These are phyloP conservation scores for Biscogniauxia mediterranea DNA, from an alignment of 2,329 filamentous ascomycete species.

Conservation along the genomic window DNA sequence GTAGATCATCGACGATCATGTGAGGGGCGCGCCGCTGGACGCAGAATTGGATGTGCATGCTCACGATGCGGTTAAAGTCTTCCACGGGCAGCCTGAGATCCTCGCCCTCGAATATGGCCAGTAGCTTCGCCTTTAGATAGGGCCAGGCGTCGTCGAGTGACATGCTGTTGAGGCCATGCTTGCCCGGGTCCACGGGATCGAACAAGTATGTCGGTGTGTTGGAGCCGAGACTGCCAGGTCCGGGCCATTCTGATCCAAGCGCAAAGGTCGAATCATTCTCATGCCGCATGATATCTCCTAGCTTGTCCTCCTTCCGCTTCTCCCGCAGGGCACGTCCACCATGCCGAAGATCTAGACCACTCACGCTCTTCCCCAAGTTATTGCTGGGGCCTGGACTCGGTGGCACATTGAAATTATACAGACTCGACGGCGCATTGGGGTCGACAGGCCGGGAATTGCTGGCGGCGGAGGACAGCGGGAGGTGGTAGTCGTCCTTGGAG, in stretches of 20 bases:
- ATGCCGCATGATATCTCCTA: conserved; percentile 41
- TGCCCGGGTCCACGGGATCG: conserved; percentile 54
- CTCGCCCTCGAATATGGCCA: conserved; percentile 79
- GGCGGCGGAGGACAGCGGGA: conserved; percentile 71
- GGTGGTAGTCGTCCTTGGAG: conserved; percentile 68
- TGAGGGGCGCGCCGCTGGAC: conserved; percentile 70
- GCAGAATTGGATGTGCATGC: conserved; percentile 74
- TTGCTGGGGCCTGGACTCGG: conserved; percentile 66
- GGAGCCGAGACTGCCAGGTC: conserved; percentile 51
- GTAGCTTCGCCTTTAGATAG: conserved; percentile 69
- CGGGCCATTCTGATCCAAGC: conserved; percentile 49
- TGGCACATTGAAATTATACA: conserved; percentile 77
- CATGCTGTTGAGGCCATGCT: conserved; percentile 68
- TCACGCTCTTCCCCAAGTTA: conserved; percentile 78
- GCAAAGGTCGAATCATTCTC: conserved; percentile 50
- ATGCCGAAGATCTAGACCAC: conserved; percentile 74
- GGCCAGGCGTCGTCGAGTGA: conserved; percentile 80
- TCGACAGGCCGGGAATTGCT: conserved; percentile 77
- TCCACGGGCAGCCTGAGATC: conserved; percentile 78
- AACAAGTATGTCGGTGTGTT: conserved; percentile 46
- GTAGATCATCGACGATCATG: conserved; percentile 71
- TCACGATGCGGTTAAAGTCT: conserved; percentile 79
- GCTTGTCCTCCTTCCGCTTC: conserved; percentile 74
- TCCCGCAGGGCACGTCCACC: conserved; percentile 74
- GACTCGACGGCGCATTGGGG: conserved; percentile 68